phyloP scores from a whole-genome alignment of 139 green algal genomes.

The Monoraphidium neglectum region DNA sequence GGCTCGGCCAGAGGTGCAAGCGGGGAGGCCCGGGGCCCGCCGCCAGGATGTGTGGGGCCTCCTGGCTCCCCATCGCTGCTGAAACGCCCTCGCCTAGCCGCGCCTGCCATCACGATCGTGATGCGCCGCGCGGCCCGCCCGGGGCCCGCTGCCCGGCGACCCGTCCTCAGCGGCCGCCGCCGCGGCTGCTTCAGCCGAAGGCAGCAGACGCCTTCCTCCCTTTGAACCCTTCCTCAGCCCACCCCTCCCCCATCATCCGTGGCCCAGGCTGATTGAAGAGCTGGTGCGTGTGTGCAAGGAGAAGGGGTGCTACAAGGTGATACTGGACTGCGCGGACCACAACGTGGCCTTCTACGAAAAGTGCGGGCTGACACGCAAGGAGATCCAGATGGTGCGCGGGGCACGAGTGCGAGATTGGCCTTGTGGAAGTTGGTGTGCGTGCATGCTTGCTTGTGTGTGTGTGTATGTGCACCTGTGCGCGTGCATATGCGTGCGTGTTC shows the following conservation, averaged over 20 bases:
- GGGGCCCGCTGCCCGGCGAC: no score
- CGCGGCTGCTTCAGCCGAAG: no score
- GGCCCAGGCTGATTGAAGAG: conserved; percentile 66
- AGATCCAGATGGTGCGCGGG: conserved; percentile 89
- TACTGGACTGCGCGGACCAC: conserved; percentile 91
- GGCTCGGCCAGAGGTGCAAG: conserved; percentile 68
- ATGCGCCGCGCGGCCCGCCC: no score
- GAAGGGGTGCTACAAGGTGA: conserved; percentile 93
- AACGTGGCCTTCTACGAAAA: conserved; percentile 94
- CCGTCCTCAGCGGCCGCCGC: no score
- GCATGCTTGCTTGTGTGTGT: background rate
- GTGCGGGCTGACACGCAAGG: conserved; percentile 83
- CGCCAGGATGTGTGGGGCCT: no score
- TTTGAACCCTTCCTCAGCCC: background rate
- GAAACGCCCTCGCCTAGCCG: no score
- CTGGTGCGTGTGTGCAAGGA: conserved; percentile 50
- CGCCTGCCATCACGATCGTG: no score
- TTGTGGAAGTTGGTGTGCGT: conserved; percentile 42
- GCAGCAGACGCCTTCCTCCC: background rate
- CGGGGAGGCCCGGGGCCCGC: background rate
- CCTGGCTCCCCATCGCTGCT: no score
- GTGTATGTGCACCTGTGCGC: background rate
- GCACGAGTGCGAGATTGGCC: no score
- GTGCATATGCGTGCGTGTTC: background rate
- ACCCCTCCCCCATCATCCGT: background rate